phyloP scores from a whole-genome alignment of 106 monocot genomes.

The Platanthera guangdongensis region DNA sequence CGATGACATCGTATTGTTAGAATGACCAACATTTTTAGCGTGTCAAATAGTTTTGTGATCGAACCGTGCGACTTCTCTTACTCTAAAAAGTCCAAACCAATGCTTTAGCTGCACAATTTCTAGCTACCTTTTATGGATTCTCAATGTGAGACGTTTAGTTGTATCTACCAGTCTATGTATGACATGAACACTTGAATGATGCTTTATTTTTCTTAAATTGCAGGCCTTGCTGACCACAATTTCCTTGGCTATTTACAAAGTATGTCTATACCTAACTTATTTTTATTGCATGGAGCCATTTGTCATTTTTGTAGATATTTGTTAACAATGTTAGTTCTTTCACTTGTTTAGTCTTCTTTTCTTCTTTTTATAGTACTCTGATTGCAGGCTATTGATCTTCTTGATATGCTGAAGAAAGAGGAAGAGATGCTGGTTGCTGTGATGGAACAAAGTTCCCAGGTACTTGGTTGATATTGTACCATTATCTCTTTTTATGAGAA shows the following conservation, averaged over 20 bases:
- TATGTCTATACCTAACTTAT: conserved; percentile 8
- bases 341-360: too few species aligned
- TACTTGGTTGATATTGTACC: conserved; percentile 14
- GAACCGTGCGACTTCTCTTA: not conserved
- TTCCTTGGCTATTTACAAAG: conserved; percentile 82
- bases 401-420: conserved; percentile 97
- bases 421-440: conserved; percentile 91
- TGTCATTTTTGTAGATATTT: not conserved
- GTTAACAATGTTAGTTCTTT: not conserved
- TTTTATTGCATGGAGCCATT: not conserved
- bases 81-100: not conserved
- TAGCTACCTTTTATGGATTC: not conserved
- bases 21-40: not conserved
- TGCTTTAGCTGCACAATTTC: not conserved
- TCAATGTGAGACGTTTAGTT: not conserved
- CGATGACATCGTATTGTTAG: not conserved
- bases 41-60: not conserved
- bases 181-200: not conserved
- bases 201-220: conserved; percentile 10
- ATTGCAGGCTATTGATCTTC: conserved; percentile 77
- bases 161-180: not conserved
- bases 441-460: conserved; percentile 66
- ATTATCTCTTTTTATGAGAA: too few species aligned
- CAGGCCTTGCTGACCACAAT: conserved; percentile 91
- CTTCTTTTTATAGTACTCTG: conserved; percentile 4